phyloP scores from a whole-genome alignment of 805 yeast genomes.

The Helenozyma rhizophorensis region DNA sequence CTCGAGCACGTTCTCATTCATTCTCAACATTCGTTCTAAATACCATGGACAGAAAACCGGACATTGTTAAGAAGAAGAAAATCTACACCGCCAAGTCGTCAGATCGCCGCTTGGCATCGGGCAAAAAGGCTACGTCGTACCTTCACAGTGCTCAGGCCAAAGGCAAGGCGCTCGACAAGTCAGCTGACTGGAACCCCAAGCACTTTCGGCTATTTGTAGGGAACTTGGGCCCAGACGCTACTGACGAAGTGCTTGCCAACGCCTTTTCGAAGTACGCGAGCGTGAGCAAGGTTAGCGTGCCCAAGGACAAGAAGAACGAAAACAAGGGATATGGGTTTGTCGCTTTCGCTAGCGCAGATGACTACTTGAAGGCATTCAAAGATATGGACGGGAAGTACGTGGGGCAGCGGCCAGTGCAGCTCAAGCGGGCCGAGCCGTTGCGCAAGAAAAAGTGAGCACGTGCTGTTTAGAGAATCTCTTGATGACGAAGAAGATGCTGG shows the following conservation, averaged over 20 bases:
- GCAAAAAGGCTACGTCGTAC: conserved; percentile 37
- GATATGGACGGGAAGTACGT: conserved; percentile 75
- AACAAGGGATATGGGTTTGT: conserved; percentile 74
- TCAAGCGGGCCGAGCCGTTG: conserved; percentile 56
- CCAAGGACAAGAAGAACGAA: conserved; percentile 45
- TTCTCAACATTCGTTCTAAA: too few species aligned
- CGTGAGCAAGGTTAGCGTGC: conserved; percentile 56
- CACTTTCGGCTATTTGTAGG: conserved; percentile 76
- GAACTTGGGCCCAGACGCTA: conserved; percentile 64
- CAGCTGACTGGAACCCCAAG: conserved; percentile 64
- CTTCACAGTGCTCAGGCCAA: conserved; percentile 8
- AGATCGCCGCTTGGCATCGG: conserved; percentile 54
- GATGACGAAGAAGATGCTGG: too few species aligned
- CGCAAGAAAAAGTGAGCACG: conserved; percentile 9
- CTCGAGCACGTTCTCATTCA: too few species aligned
- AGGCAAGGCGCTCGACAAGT: conserved; percentile 8
- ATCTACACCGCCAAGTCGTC: conserved; percentile 40
- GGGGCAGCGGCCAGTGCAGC: conserved; percentile 67
- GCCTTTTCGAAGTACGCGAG: conserved; percentile 54
- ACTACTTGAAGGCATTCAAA: conserved; percentile 65
- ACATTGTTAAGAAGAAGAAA: conserved; percentile 15
- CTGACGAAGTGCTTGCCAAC: conserved; percentile 48
- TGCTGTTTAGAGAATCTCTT: too few species aligned
- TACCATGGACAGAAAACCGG: too few species aligned
- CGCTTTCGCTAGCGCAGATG: conserved; percentile 59